These are phyloP conservation scores for Evernia prunastri DNA, from an alignment of 495 filamentous ascomycete species.

Conservation along the genomic window DNA sequence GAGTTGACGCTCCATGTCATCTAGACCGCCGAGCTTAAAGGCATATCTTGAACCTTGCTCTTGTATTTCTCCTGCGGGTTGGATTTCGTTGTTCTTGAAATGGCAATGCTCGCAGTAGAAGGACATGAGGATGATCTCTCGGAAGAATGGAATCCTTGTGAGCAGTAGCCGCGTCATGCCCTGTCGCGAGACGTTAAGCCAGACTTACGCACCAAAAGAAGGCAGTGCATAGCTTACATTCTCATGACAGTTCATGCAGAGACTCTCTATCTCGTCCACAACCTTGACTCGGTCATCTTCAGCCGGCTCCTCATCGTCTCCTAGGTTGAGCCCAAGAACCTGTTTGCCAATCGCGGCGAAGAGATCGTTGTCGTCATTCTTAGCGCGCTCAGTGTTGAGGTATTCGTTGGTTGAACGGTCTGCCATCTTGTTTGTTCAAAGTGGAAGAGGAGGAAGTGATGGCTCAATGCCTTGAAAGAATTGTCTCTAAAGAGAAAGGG, in stretches of 20 bases:
- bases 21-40: slow-evolving; percentile 58
- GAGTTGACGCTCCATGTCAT: slow-evolving; percentile 77
- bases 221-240: slow-evolving; percentile 52
- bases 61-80: slow-evolving; percentile 84
- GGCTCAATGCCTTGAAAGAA: no score
- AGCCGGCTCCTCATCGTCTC: slow-evolving; percentile 37
- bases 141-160: slow-evolving; percentile 90
- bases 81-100: slow-evolving; percentile 85
- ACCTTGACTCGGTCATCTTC: slow-evolving; percentile 25
- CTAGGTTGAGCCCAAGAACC: slow-evolving; percentile 24
- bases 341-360: slow-evolving; percentile 25
- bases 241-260: slow-evolving; percentile 84
- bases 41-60: slow-evolving; percentile 76
- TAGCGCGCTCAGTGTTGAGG: slow-evolving; percentile 17
- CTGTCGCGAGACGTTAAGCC: slow-evolving; percentile 38
- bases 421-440: slow-evolving; percentile 1
- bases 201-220: slow-evolving; percentile 9
- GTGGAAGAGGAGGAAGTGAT: neutral
- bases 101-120: slow-evolving; percentile 86
- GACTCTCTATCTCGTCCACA: slow-evolving; percentile 50
- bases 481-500: no score
- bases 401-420: slow-evolving; percentile 21
- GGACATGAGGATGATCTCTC: slow-evolving; percentile 93
- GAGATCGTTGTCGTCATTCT: slow-evolving; percentile 22
- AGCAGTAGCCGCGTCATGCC: slow-evolving; percentile 80